Conservation (phyloP, 805 yeast species). For the Debaryomyces tyrocola region DNA sequence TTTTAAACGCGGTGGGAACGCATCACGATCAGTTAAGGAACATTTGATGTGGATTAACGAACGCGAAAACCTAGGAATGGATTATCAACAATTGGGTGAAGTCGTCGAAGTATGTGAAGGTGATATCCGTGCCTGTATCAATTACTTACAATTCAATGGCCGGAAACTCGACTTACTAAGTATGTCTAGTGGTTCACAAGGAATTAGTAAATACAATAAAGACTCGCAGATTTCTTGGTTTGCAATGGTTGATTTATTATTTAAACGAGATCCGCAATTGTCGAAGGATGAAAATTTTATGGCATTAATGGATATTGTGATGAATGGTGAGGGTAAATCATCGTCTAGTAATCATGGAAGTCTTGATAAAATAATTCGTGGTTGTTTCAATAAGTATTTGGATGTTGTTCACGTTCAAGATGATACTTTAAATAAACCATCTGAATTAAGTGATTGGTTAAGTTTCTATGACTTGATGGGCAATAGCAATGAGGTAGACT, state of each 20-base stretch:
- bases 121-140: slow-evolving; percentile 84
- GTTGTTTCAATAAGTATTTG: slow-evolving; percentile 70
- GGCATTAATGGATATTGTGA: slow-evolving; percentile 46
- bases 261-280: slow-evolving; percentile 48
- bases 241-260: slow-evolving; percentile 58
- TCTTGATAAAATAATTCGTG: slow-evolving; percentile 64
- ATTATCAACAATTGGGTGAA: slow-evolving; percentile 56
- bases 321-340: slow-evolving; percentile 37
- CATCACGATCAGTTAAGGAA: slow-evolving; percentile 37
- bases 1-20: slow-evolving; percentile 37
- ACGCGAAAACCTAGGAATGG: slow-evolving; percentile 51
- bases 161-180: slow-evolving; percentile 12
- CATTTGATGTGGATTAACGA: slow-evolving; percentile 49
- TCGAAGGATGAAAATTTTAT: slow-evolving; percentile 50
- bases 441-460: slow-evolving; percentile 72
- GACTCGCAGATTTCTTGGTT: slow-evolving; percentile 72
- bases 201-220: slow-evolving; percentile 37
- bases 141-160: slow-evolving; percentile 69
- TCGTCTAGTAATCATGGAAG: slow-evolving; percentile 36
- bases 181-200: background rate
- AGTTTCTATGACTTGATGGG: slow-evolving; percentile 63
- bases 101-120: slow-evolving; percentile 72
- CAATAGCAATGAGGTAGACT: slow-evolving; percentile 37
- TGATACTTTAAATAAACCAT: slow-evolving; percentile 58
- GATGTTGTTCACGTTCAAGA: slow-evolving; percentile 62